Evolutionary conservation across 2,329 filamentous ascomycete species (phyloP), one percentile per base, ranked within the genome.

Genomic region (Cladosporium cucumerinum): DNA sequence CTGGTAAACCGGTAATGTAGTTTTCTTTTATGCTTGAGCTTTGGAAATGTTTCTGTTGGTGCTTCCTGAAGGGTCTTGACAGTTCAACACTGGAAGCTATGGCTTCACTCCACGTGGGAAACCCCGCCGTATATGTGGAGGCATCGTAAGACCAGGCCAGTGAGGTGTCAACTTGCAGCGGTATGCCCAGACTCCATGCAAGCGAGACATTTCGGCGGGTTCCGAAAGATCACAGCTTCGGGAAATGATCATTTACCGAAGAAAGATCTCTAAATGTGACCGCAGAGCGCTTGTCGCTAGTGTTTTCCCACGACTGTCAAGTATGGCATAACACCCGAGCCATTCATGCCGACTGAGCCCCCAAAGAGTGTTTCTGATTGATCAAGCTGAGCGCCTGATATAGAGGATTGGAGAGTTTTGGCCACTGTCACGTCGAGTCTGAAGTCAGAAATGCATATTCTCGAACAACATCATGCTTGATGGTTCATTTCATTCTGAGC

Each of bases 21-120:
- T 4, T 21, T 21, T 46, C n/a, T 23, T 21, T 10, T 21, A n/a
- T 12, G 39, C n/a, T 23, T 23, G n/a, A 21, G n/a, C 8, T 21
- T 21, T 46, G n/a, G 2, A 5, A 16, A 46, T 23, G 8, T 21
- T 46, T 21, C 39, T 21, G 39, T 46, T 46, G 39, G 39, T 46
- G 39, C n/a, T 46, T 21, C 8, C n/a, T 46, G n/a, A 11, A 21
- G n/a, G 39, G 23, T 46, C 8, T 21, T 46, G 8, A 46, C n/a
- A 46, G 39, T 11, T 46, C 39, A 46, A 46, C n/a, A 46, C 39
- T 5, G 1, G n/a, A 12, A 82, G 28, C 39, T 46, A 46, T 46
- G 39, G n/a, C 39, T n/a, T 46, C 8, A 21, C 8, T 46, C 39
- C 39, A 46, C 39, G 39, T 46, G 39, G 36, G 39, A 46, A 43